Evolutionary conservation across 2,329 filamentous ascomycete species (phyloP).

Genomic region (Tolypocladium cylindrosporum): DNA sequence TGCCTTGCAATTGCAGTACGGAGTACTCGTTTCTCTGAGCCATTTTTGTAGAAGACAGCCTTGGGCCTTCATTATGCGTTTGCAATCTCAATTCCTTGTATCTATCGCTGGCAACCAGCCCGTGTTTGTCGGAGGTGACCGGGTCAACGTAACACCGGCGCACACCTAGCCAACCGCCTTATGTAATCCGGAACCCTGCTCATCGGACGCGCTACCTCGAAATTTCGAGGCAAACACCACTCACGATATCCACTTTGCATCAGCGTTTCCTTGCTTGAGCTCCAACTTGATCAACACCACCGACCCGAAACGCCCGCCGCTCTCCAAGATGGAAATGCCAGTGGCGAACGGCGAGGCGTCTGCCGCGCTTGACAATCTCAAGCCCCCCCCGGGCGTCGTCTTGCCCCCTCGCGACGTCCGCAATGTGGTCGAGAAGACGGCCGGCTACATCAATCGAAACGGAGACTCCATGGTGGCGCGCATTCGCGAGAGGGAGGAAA

Average conservation of each 20-base stretch:
- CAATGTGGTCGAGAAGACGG: conserved; percentile 81
- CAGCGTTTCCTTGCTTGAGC: not conserved
- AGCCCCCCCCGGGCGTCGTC: conserved; percentile 73
- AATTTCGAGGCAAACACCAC: not conserved
- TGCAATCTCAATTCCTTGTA: too few relatives aligned
- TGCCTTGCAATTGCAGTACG: too few relatives aligned
- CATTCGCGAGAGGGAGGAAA: conserved; percentile 78
- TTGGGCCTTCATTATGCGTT: not conserved
- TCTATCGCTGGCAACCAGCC: too few relatives aligned
- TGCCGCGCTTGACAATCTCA: conserved; percentile 53
- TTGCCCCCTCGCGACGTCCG: conserved; percentile 85
- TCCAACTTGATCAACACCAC: not conserved
- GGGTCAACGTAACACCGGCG: not conserved
- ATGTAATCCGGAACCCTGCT: not conserved
- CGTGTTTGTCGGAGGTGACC: not conserved
- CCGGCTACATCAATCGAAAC: conserved; percentile 73
- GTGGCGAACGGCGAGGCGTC: conserved; percentile 39
- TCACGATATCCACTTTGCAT: not conserved
- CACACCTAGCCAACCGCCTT: not conserved
- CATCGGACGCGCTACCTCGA: not conserved
- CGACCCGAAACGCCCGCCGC: not conserved
- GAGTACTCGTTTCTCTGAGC: not conserved
- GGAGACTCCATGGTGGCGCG: conserved; percentile 66
- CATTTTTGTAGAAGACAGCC: not conserved
- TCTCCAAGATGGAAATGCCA: not conserved